Base-by-base conservation (phyloP, 2,329 filamentous ascomycete species). In the Aaosphaeria arxii region DNA sequence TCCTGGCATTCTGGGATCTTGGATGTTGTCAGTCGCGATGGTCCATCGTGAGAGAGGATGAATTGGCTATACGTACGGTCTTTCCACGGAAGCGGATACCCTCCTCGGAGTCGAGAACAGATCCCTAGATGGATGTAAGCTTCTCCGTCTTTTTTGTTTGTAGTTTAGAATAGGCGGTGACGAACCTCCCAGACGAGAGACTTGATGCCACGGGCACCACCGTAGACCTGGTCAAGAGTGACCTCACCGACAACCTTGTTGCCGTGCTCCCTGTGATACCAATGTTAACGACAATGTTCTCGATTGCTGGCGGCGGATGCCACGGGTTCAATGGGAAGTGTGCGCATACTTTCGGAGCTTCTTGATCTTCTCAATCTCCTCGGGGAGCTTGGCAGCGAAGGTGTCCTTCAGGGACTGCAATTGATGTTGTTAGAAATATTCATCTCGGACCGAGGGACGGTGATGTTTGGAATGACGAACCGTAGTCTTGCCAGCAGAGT, bases 341-440 rank as follows among this genome's bases (percentile, higher is more conserved):
- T 24, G 53, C 59, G 77, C 87, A 73, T 81, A 95, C 90, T 96
- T 96, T 76, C 90, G 85, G 70, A 99, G 86, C 76, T 90, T 86
- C 89, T 99, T 99, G 82, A 99, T 91, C 85, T 97, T 89, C 80
- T 99, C 94, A 71, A 96, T 87, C 85, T 97, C 95, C 74, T 86
- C 90, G 65, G 94, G 94, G 56, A 99, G 82, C 70, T 92, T 87
- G 75, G 94, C 91, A 72, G 92, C 92, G 75, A 99, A 97, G 72
- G 91, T 92, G 75, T 99, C 94, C 83, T 99, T 99, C 72, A 99
- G 79, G 63, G 91, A 91, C 94, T 99, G 65, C 49, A 63, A 47
- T 57, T 57, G 44, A 42, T 30, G 44, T 17, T n/a, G 51, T 65
- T 46, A 67, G 71, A 61, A 58, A 48, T 50, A 52, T 43, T 42